Percentiles rank a stretch among this genome's conserved stretches.
phyloP scores from a whole-genome alignment of 1,139 yeast species.

The Geotrichum australiense region DNA sequence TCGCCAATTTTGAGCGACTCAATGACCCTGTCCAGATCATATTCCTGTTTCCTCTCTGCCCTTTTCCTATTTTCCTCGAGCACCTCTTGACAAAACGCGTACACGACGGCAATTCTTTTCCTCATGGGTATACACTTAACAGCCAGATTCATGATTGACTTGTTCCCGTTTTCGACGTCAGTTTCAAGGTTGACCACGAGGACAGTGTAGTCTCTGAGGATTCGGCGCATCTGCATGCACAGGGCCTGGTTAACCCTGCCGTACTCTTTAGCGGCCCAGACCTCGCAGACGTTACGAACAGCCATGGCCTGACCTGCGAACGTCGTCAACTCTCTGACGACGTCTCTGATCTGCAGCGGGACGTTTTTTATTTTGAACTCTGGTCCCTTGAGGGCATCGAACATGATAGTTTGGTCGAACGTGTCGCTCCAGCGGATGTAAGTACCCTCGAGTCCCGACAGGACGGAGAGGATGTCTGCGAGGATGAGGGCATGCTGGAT shows the following conservation, averaged over 20 bases:
- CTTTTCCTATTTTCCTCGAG: conserved; percentile 34
- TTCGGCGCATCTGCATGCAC: conserved; percentile 50
- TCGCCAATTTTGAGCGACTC: conserved; percentile 27
- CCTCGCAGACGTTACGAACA: conserved; percentile 48
- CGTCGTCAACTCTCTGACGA: conserved; percentile 55
- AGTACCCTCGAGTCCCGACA: conserved; percentile 74
- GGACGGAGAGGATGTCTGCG: conserved; percentile 59
- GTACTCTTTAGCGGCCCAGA: conserved; percentile 47
- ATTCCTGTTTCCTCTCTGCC: conserved; percentile 21
- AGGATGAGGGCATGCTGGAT: conserved; percentile 68
- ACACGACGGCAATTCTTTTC: conserved; percentile 48
- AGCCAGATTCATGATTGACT: conserved; percentile 44
- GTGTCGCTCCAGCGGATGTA: conserved; percentile 63
- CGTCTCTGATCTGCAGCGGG: conserved; percentile 67
- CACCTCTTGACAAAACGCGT: conserved; percentile 46
- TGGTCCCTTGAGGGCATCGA: conserved; percentile 53
- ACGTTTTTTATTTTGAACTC: conserved; percentile 65
- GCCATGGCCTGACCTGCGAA: conserved; percentile 59
- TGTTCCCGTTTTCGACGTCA: conserved; percentile 42
- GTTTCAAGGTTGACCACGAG: conserved; percentile 49
- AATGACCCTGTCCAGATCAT: conserved; percentile 30
- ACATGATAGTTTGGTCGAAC: conserved; percentile 42
- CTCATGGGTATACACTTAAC: conserved; percentile 37
- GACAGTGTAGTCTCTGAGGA: conserved; percentile 44
- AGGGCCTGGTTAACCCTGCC: conserved; percentile 75